Evolutionary conservation across 768 basidiomycete genomes (phyloP).

Genomic region (Flagelloscypha sp.): DNA sequence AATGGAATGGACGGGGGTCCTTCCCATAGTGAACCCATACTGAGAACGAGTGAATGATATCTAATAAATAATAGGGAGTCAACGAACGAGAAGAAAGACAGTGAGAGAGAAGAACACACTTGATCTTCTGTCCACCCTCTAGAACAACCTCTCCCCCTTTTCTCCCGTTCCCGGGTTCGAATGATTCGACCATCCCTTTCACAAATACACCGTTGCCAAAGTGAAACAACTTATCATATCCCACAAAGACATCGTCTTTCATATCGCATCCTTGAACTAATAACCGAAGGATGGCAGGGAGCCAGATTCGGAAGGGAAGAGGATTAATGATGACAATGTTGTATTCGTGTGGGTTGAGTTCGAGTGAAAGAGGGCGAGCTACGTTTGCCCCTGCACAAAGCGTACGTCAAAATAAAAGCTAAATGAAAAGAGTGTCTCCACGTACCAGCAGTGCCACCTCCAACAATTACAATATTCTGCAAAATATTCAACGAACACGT

Average conservation of each 20-base stretch:
- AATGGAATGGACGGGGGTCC: slow-evolving; percentile 41
- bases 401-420: too few species aligned
- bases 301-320: slow-evolving; percentile 27
- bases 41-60: slow-evolving; percentile 51
- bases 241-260: slow-evolving; percentile 30
- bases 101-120: slow-evolving; percentile 45
- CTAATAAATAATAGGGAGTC: too few species aligned
- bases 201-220: slow-evolving; percentile 28
- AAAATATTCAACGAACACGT: too few species aligned
- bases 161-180: slow-evolving; percentile 27
- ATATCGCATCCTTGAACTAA: slow-evolving; percentile 20
- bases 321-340: slow-evolving; percentile 31
- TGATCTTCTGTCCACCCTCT: slow-evolving; percentile 32
- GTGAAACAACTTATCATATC: slow-evolving; percentile 33
- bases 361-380: slow-evolving; percentile 28
- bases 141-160: slow-evolving; percentile 38
- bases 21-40: slow-evolving; percentile 48
- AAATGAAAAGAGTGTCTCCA: too few species aligned
- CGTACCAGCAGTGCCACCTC: slow-evolving; percentile 28
- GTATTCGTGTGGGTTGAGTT: slow-evolving; percentile 27
- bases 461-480: slow-evolving; percentile 26
- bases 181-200: slow-evolving; percentile 29
- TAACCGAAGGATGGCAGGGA: slow-evolving; percentile 31
- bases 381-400: slow-evolving; percentile 26
- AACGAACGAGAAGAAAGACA: too few species aligned